Base-by-base conservation (phyloP, 176 grass and related monocot species). In the Elaeis guineensis region DNA sequence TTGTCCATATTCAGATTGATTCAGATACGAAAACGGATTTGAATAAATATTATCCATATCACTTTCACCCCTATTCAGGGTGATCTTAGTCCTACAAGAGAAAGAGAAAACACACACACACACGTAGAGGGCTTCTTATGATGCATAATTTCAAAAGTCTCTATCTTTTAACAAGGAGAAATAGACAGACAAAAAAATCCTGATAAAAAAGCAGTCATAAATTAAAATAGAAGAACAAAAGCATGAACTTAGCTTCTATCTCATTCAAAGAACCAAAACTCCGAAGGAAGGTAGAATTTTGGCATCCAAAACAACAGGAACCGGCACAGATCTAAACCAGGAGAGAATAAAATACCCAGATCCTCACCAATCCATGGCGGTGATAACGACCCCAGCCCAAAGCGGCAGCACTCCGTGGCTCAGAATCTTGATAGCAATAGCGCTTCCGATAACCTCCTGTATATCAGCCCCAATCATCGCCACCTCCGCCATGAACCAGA, bases 391-490 rank as follows among this genome's bases (percentile, higher is more conserved):
- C 58, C 91, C 91, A 68, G 83, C 83, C 91, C 91, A 96, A 60
- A 96, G 91, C 55, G 91, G 86, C 65, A 96, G 64, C 59, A 80
- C 74, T 12, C 91, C 91, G 2, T 69, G 62, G 70, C 86, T 96
- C 14, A 96, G 82, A 58, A 96, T 96, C 83, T 96, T 96, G 68
- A 96, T 87, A 24, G 91, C 91, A 75, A 96, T 87, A 52, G 91
- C 91, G 57, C 91, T 96, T 0, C 91, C 86, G 23, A 96, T 96
- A 59, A 96, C 91, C 80, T 96, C 91, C 78, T 96, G 91, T 3
- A 96, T 90, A 53, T 96, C 91, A 0, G 91, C 91, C 19, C 86
- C 91, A 29, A 96, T 89, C 80, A 96, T 72, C 59, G 91, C 91
- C 66, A 96, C 64, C 86, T 96, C 91, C 18, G 91, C 83, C 91